A percentile compares a stretch with the other conserved stretches of the same genome.
Conservation (phyloP, 176 grass and related monocot genomes). For the Rhynchospora breviuscula region DNA sequence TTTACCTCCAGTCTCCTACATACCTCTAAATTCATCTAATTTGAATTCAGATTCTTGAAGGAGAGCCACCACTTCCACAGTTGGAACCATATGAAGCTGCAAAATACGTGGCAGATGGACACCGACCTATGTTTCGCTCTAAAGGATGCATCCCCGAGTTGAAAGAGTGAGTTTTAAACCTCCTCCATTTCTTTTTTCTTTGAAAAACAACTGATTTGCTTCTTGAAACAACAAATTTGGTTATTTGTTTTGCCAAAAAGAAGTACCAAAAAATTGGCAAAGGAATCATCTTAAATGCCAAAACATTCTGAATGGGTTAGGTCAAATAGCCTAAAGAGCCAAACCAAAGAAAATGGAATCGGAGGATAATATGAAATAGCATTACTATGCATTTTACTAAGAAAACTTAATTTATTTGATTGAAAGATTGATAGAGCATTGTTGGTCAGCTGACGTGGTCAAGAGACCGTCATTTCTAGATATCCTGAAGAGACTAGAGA, state of each 20-base stretch:
- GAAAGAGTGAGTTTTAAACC: slow-evolving; percentile 60
- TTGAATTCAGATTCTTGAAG: slow-evolving; percentile 81
- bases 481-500: slow-evolving; percentile 95
- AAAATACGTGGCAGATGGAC: slow-evolving; percentile 78
- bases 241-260: not conserved
- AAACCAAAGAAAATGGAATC: not conserved
- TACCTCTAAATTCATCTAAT: slow-evolving; percentile 12
- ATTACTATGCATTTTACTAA: not conserved
- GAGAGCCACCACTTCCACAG: slow-evolving; percentile 69
- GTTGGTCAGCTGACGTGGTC: slow-evolving; percentile 67
- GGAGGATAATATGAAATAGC: not conserved
- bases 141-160: slow-evolving; percentile 65
- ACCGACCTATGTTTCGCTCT: slow-evolving; percentile 63
- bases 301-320: not conserved
- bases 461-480: slow-evolving; percentile 90
- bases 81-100: slow-evolving; percentile 93
- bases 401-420: not conserved
- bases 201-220: not conserved
- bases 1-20: not conserved
- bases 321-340: not conserved
- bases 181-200: not conserved
- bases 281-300: not conserved
- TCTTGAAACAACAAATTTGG: not conserved
- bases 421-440: slow-evolving; percentile 64
- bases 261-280: not conserved